Conservation (phyloP, 169 alveolate species). For the Plasmodium yoelii region DNA sequence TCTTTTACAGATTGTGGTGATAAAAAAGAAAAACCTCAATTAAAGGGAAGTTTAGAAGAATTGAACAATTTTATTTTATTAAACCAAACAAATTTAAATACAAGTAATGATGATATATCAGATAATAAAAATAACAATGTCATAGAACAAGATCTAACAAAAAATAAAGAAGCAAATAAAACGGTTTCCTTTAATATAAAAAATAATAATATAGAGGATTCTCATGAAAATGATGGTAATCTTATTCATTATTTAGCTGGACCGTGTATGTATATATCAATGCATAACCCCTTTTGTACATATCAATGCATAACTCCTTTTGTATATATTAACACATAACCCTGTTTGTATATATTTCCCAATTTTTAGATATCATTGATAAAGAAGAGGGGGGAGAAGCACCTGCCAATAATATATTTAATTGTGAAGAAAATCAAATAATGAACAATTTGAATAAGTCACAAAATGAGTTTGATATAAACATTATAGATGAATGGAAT, state of each 20-base stretch:
- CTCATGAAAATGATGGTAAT: not conserved
- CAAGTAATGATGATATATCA: too few relatives aligned
- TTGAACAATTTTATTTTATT: too few relatives aligned
- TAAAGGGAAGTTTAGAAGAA: too few relatives aligned
- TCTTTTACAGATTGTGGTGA: too few relatives aligned
- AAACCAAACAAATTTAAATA: too few relatives aligned
- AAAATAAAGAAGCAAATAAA: not conserved
- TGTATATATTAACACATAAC: not conserved
- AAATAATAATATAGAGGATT: not conserved
- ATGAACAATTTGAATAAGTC: conserved; percentile 16
- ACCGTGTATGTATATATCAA: not conserved
- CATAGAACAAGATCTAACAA: too few relatives aligned
- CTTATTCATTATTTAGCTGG: too few relatives aligned
- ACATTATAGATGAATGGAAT: not conserved
- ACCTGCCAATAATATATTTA: not conserved
- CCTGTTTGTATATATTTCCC: not conserved
- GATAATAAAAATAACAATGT: too few relatives aligned
- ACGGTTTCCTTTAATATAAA: not conserved
- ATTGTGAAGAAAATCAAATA: conserved; percentile 22
- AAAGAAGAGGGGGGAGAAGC: not conserved
- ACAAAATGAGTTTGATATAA: not conserved
- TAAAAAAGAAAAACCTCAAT: too few relatives aligned
- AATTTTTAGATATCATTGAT: not conserved
- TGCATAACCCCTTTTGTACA: not conserved
- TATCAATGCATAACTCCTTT: too few relatives aligned